These are phyloP conservation scores for Lepidium africanum DNA, from an alignment of 345 rosid species.

Conservation along the genomic window DNA sequence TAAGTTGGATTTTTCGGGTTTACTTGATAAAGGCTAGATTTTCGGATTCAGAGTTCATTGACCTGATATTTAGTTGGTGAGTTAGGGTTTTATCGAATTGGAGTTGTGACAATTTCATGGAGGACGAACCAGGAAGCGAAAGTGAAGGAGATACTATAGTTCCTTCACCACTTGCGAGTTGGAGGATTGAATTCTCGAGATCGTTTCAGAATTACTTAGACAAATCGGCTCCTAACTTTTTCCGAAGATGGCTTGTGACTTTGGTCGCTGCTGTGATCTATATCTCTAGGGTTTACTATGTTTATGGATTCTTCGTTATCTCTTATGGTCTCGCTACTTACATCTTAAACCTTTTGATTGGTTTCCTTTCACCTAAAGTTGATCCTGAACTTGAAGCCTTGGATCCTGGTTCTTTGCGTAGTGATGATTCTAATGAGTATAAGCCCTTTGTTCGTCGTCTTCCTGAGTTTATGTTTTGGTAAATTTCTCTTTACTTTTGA, in stretches of 20 bases:
- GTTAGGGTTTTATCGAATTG: not conserved
- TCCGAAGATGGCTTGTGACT: conserved; percentile 58
- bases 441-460: conserved; percentile 78
- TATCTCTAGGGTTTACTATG: conserved; percentile 44
- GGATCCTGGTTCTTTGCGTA: conserved; percentile 46
- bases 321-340: conserved; percentile 70
- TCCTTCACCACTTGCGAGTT: conserved; percentile 28
- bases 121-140: conserved; percentile 30
- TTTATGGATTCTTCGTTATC: conserved; percentile 54
- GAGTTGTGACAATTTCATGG: conserved; percentile 23
- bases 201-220: conserved; percentile 46
- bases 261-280: conserved; percentile 44
- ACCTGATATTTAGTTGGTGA: not conserved
- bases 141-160: conserved; percentile 13
- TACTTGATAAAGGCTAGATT: too few species aligned
- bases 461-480: conserved; percentile 83
- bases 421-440: conserved; percentile 49
- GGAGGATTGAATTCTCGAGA: conserved; percentile 40
- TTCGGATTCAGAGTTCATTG: not conserved
- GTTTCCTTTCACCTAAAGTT: conserved; percentile 69
- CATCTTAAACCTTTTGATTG: conserved; percentile 67
- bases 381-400: conserved; percentile 67
- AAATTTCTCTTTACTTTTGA: not conserved
- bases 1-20: too few species aligned
- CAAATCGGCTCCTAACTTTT: conserved; percentile 37